phyloP scores from a whole-genome alignment of 2,329 filamentous ascomycete genomes.

The Elsinoe ampelina region DNA sequence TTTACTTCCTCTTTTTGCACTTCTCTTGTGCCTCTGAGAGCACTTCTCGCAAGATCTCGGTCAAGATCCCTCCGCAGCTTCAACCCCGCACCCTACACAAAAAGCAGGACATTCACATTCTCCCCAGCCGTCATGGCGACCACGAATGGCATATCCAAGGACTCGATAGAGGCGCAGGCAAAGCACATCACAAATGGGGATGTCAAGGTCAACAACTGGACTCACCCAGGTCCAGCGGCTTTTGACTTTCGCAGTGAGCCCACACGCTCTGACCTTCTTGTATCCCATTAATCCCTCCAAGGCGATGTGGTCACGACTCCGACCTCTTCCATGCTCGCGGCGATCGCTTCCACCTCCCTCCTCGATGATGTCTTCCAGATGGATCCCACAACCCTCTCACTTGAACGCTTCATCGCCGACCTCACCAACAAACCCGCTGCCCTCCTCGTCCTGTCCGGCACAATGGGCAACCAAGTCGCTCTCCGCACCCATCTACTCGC shows the following conservation, averaged over 20 bases:
- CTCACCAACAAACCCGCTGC: slow-evolving; percentile 67
- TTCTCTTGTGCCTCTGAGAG: neutral
- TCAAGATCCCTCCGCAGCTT: neutral
- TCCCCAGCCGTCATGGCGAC: slow-evolving; percentile 6
- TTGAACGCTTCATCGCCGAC: slow-evolving; percentile 65
- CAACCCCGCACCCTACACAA: neutral
- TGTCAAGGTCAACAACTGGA: slow-evolving; percentile 28
- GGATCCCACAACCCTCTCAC: slow-evolving; percentile 65
- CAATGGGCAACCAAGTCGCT: slow-evolving; percentile 88
- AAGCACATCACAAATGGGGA: slow-evolving; percentile 20
- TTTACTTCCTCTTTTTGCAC: neutral
- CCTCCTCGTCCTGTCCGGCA: slow-evolving; percentile 77
- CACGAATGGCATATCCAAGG: slow-evolving; percentile 12
- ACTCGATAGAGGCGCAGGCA: slow-evolving; percentile 20
- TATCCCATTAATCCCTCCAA: too few relatives aligned
- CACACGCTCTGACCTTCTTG: too few relatives aligned
- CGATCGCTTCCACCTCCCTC: slow-evolving; percentile 64
- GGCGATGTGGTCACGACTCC: slow-evolving; percentile 64
- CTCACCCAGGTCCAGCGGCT: slow-evolving; percentile 42
- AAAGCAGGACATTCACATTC: neutral
- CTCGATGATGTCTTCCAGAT: slow-evolving; percentile 78
- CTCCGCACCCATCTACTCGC: slow-evolving; percentile 67
- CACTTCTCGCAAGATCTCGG: neutral
- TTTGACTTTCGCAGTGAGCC: slow-evolving; percentile 46
- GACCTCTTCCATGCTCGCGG: slow-evolving; percentile 69